These are phyloP conservation scores for Rutstroemia sp. DNA, from an alignment of 2,329 filamentous ascomycete genomes.

Conservation along the genomic window DNA sequence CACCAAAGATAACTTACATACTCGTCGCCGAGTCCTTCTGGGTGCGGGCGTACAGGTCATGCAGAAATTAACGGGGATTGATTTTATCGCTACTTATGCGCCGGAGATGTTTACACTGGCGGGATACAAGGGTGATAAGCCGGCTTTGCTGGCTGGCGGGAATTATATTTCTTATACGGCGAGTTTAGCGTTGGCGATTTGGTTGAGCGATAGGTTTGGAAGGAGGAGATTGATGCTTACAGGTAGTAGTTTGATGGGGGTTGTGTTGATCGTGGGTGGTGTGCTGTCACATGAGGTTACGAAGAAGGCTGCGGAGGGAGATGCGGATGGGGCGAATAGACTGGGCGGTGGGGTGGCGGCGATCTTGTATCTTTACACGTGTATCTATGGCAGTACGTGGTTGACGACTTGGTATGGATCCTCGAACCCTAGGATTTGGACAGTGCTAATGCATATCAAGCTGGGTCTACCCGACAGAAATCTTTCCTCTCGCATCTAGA, in stretches of 20 bases:
- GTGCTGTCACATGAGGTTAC: not conserved
- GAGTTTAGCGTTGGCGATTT: not conserved
- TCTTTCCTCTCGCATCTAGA: not conserved
- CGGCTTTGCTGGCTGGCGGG: not conserved
- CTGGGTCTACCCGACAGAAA: not conserved
- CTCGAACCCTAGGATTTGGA: not conserved
- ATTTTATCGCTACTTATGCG: not conserved
- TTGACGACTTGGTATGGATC: not conserved
- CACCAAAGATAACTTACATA: not conserved
- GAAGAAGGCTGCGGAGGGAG: not conserved
- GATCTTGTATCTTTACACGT: not conserved
- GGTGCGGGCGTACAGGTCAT: not conserved
- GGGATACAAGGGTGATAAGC: not conserved
- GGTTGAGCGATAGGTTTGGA: not conserved
- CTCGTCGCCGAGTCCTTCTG: not conserved
- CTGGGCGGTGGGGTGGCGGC: conserved; percentile 8
- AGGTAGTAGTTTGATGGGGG: not conserved
- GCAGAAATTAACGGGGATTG: not conserved
- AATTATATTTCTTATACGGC: not conserved
- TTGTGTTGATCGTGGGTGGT: not conserved
- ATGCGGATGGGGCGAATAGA: not conserved
- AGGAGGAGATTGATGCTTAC: not conserved
- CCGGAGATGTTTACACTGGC: not conserved
- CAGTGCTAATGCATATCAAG: not conserved
- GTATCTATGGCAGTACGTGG: not conserved